Evolutionary conservation across 2,329 filamentous ascomycete species (phyloP), one percentile per base, ranked within the genome.

Genomic region (Fusarium sp.): DNA sequence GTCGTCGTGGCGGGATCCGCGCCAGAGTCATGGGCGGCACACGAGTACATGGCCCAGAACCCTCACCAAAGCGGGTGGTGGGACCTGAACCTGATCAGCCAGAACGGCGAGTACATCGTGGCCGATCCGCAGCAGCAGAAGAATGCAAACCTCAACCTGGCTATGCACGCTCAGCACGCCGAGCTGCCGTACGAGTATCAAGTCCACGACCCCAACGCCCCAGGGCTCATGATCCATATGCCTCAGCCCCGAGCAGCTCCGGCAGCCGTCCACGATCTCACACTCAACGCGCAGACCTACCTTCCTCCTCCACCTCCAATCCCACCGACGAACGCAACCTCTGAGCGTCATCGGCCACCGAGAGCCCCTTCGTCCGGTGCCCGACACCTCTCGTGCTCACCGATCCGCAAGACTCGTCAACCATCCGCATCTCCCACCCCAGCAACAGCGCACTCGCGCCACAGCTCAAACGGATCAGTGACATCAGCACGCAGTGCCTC

Each of bases 361-460:
- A 84, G 86, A 13, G 88, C 88, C 6, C 88, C 87, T 2, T 89
- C 87, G 1, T 87, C 88, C 1, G 88, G 88, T 4, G 86, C 88
- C 18, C 83, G 87, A 22, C 86, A 89, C 75, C 81, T 84, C 70
- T 83, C 80, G 34, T 80, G 78, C 64, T 83, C 81, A 18, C 80
- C 82, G 29, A 80, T 83, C 71, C 81, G 87, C 74, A 89, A 87
- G 79, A 80, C 80, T 56, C 82, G 82, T 31, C 81, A 80, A 31
- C 82, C 83, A 1, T 83, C 82, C 59, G 78, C 80, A 6, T 85
- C 85, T 16, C 85, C 85, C 1, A 83, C 84, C 5, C 83, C 85
- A 2, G 73, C 68, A 24, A 77, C 85, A 2, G 75, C 70, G 37
- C 77, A 81, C 71, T 83, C 82, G 27, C 82, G 83, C 38, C 82